These are phyloP conservation scores for Xylaria sp. DNA, from an alignment of 2,329 filamentous ascomycete genomes.

Conservation along the genomic window DNA sequence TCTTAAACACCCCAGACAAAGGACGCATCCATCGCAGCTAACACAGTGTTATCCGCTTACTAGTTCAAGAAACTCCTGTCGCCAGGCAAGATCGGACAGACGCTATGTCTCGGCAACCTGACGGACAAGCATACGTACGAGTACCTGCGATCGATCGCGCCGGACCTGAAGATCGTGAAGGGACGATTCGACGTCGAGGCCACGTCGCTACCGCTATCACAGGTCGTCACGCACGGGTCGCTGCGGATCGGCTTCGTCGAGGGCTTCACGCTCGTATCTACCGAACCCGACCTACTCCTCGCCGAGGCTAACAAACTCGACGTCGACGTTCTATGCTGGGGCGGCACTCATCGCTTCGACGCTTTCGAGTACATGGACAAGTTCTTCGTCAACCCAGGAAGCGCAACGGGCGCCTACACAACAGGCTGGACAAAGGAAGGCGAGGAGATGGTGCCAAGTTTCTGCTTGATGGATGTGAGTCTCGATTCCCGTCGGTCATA, in stretches of 20 bases:
- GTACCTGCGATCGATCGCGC: conserved; percentile 79
- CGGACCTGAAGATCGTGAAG: conserved; percentile 77
- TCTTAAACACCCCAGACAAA: not conserved
- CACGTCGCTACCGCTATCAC: conserved; percentile 71
- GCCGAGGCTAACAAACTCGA: conserved; percentile 76
- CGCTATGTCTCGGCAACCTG: conserved; percentile 82
- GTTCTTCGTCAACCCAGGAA: conserved; percentile 77
- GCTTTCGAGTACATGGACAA: conserved; percentile 80
- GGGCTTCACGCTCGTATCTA: conserved; percentile 74
- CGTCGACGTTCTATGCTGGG: conserved; percentile 76
- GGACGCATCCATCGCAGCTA: conserved; percentile 32
- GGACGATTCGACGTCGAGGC: conserved; percentile 75
- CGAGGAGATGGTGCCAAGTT: conserved; percentile 87
- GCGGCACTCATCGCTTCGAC: conserved; percentile 75
- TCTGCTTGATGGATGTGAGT: conserved; percentile 97
- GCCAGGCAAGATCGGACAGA: conserved; percentile 85
- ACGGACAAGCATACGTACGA: conserved; percentile 85
- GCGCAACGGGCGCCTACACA: conserved; percentile 71
- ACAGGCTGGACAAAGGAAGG: conserved; percentile 67
- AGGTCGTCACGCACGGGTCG: conserved; percentile 73
- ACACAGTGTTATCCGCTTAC: conserved; percentile 13
- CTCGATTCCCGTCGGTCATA: not conserved
- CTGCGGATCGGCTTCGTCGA: conserved; percentile 75
- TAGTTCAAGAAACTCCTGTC: conserved; percentile 89
- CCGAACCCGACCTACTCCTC: conserved; percentile 73